Base-by-base conservation (phyloP, 2,329 filamentous ascomycete species). In the Plectosphaerella plurivora region DNA sequence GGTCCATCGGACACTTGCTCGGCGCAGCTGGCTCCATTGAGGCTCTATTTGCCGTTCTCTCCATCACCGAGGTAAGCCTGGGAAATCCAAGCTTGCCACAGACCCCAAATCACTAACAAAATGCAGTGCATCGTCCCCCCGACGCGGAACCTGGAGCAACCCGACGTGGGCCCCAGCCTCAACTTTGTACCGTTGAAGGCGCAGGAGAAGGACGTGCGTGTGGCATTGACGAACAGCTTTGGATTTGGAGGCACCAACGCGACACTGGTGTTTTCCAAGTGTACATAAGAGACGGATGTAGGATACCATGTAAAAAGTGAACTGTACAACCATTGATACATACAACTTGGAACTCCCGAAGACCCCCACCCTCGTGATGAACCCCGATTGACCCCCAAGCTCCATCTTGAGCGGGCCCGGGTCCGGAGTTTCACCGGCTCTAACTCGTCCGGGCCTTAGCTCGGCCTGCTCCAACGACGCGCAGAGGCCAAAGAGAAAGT, bases 211-310 rank as follows among this genome's bases (percentile, higher is more conserved):
- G 66, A 76, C 3, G 82, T 97, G 11, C 73, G 83, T 53, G 86
- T 93, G 20, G 89, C 89, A 5, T 62, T 99, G 53, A 94, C 90
- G 4, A 99, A 99, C 64, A 97, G 93, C 66, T 99, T 99, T 72
- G 94, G 94, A 0, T 99, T 99, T 73, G 94, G 94, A 11, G 94
- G 94, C 15, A 97, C 93, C 1, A 99, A 99, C 72, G 92, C 93
- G 42, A 91, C 85, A 51, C 73, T 99, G 37, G 91, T 91, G 50
- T 93, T 97, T 62, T 79, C 79, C 8, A 58, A 57, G 20, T 45
- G 14, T 6, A 22, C 22, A 45, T 20, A 18, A 45, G 5, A 45
- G 22, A 25, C 20, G 44, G 44, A 46, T 46, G 15, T 41, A 20
- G 4, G 22, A 46, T 10, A 45, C 42, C 24, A 8, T 14, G 20